These are phyloP conservation scores for Yarrowia deformans DNA, from an alignment of 805 yeast genomes.

Conservation along the genomic window DNA sequence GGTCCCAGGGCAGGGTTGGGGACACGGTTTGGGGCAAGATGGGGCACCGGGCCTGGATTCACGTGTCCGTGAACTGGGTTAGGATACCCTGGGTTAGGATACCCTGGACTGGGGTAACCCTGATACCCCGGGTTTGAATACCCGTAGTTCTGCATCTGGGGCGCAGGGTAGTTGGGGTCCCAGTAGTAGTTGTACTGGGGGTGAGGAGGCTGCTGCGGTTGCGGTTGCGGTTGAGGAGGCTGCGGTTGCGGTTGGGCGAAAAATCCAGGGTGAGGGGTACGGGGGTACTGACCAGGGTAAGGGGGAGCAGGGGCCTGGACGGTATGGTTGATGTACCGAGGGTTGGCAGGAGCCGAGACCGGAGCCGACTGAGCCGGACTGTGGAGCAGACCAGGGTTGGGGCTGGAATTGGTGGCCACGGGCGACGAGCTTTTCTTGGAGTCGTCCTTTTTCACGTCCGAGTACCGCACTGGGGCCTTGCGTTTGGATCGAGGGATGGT, in stretches of 20 bases:
- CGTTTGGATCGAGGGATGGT: constrained; percentile 8
- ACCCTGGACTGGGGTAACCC: too few relatives aligned
- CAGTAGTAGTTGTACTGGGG: constrained; percentile 11
- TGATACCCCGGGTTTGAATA: too few relatives aligned
- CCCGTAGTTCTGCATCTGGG: neutral
- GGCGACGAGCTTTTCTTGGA: constrained; percentile 1
- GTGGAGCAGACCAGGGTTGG: too few relatives aligned
- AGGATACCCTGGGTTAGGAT: too few relatives aligned
- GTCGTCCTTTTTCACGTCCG: constrained; percentile 19
- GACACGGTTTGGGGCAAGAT: too few relatives aligned
- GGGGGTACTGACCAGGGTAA: neutral
- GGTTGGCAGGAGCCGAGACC: too few relatives aligned
- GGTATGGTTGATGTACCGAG: neutral
- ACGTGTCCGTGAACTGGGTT: too few relatives aligned
- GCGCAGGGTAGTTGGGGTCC: constrained; percentile 1
- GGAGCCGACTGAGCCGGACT: too few relatives aligned
- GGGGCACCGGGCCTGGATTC: too few relatives aligned
- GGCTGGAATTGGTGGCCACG: neutral
- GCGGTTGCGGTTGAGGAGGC: too few relatives aligned
- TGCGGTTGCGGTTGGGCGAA: neutral
- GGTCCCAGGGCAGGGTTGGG: too few relatives aligned
- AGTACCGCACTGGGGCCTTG: constrained; percentile 21
- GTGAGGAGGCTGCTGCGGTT: too few relatives aligned
- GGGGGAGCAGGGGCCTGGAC: neutral
- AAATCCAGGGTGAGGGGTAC: neutral